Evolutionary conservation across 177 flowering plant species (phyloP), one percentile per base, ranked within the genome.

Genomic region (Vitis hybrid): DNA sequence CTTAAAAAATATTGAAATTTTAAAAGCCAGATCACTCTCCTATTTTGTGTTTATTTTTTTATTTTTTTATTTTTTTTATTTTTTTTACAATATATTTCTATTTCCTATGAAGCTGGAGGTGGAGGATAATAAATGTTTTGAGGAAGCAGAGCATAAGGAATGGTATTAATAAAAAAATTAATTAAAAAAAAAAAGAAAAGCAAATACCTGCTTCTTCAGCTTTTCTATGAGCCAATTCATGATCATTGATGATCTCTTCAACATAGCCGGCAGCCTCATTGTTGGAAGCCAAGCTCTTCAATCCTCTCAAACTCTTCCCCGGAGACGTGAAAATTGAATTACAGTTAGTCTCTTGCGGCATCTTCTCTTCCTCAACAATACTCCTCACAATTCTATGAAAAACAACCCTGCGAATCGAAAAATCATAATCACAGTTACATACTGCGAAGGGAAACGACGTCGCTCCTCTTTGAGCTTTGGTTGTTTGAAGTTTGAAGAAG

Each of bases 131-230:
- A 3, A 17, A 11, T 48, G 9, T 57, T 4, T 45, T 56, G 51
- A 14, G 45, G n/a, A 14, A 5, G 9, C 14, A 70, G 55, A 15
- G 19, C 4, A 21, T 3, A 51, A 6, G 9, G 45, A 7, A 40
- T 40, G 8, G 9, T 63, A 23, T 6, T 2, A 60, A 54, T 15
- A 51, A 45, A 45, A 63, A 63, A 30, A 71, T 3, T 7, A 63
- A 51, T 34, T 10, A 18, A 10, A 48, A 23, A 32, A 55, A 30
- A 34, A 23, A 26, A 1, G 21, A 26, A 11, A 40, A 1, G 45
- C 45, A 26, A 3, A 32, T 60, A 87, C 91, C 91, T 81, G 91
- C 85, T 81, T 78, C 81, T 74, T 68, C 86, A n/a, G 91, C 89
- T 80, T 85, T 85, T 66, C 91, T 68, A 5, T 70, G 85, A 72